Conservation (phyloP, 768 basidiomycete genomes). For the Tulasnella sp. region DNA sequence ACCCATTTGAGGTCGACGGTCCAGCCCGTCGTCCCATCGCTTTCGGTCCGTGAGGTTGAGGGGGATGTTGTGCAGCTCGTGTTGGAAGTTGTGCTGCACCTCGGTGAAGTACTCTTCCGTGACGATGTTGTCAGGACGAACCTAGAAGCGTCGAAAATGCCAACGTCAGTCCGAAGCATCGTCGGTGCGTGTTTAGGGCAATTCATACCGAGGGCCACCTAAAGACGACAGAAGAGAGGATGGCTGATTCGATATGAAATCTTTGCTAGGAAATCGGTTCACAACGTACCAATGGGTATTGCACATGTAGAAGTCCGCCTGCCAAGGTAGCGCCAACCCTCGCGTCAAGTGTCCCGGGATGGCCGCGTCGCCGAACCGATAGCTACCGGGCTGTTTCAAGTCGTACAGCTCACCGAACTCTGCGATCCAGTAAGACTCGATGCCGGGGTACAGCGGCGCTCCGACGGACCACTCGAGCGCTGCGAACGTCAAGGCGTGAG, state of each 20-base stretch:
- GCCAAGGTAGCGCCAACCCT: slow-evolving; percentile 30
- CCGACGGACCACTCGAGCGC: slow-evolving; percentile 26
- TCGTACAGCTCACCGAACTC: slow-evolving; percentile 20
- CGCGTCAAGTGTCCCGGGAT: slow-evolving; percentile 24
- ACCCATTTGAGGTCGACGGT: not conserved
- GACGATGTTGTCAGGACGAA: not conserved
- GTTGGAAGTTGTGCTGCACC: not conserved
- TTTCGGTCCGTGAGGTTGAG: not conserved
- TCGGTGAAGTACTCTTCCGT: not conserved
- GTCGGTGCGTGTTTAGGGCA: too few species aligned
- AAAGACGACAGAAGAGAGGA: not conserved
- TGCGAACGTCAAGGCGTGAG: slow-evolving; percentile 23
- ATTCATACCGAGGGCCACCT: slow-evolving; percentile 1
- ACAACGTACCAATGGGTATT: slow-evolving; percentile 7
- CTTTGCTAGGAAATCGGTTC: not conserved
- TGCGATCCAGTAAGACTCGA: slow-evolving; percentile 15
- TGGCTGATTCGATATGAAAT: not conserved
- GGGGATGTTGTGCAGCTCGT: not conserved
- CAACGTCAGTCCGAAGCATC: too few species aligned
- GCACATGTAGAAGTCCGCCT: slow-evolving; percentile 26
- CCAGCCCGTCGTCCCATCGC: not conserved
- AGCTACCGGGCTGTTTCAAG: slow-evolving; percentile 21
- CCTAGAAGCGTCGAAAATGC: not conserved
- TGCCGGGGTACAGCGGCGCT: slow-evolving; percentile 22
- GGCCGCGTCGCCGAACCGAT: slow-evolving; percentile 17